Percentiles rank a stretch among this genome's conserved stretches.
Evolutionary conservation across 2,329 filamentous ascomycete species (phyloP).

Genomic region (Aspergillus arachidicola): DNA sequence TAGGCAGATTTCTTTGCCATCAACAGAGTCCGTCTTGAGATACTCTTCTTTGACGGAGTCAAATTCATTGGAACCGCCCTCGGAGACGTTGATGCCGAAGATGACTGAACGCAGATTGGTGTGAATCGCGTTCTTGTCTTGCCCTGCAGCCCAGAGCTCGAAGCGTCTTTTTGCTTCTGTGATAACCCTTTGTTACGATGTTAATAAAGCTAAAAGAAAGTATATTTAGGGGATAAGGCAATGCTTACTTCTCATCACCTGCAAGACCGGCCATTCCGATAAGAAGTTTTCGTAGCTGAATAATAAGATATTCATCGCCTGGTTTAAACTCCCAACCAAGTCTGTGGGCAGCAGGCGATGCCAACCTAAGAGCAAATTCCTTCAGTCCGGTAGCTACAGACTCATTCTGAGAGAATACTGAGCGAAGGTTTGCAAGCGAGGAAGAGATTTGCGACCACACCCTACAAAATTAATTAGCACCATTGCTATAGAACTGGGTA

Average conservation of each 20-base stretch:
- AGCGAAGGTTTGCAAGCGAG: constrained; percentile 74
- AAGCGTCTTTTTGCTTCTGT: constrained; percentile 79
- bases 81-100: constrained; percentile 76
- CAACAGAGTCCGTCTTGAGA: constrained; percentile 77
- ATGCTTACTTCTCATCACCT: constrained; percentile 71
- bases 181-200: constrained; percentile 55
- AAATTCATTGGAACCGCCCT: constrained; percentile 70
- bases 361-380: constrained; percentile 76
- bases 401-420: constrained; percentile 80
- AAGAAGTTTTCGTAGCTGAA: constrained; percentile 80
- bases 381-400: constrained; percentile 72
- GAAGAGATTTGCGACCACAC: constrained; percentile 87
- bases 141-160: constrained; percentile 70
- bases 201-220: constrained; percentile 3
- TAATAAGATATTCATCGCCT: constrained; percentile 77
- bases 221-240: not conserved
- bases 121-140: constrained; percentile 70
- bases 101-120: constrained; percentile 79
- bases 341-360: constrained; percentile 72
- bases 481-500: not conserved
- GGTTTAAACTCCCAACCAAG: constrained; percentile 84
- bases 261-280: constrained; percentile 74
- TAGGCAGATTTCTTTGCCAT: constrained; percentile 86
- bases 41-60: constrained; percentile 83
- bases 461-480: constrained; percentile 34